Evolutionary conservation across 768 basidiomycete species (phyloP), one percentile per base, ranked within the genome.

Genomic region (Tylopilus subfusipes): DNA sequence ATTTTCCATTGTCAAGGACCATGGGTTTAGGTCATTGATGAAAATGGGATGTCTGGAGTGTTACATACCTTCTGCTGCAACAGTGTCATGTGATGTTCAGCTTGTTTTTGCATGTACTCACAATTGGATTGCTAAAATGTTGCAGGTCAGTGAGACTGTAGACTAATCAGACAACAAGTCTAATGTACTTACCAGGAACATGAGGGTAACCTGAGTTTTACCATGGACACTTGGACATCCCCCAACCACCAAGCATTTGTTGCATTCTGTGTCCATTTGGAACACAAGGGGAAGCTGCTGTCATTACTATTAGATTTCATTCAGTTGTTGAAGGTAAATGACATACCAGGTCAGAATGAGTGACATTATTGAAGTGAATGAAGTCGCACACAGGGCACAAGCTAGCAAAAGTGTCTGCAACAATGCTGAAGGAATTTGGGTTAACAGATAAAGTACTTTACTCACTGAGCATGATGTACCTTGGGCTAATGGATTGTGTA

Each of bases 391-490:
- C 29, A 22, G 52, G 45, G 18, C 10, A 2, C 6, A 19, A 30
- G 30, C 13, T 53, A 5, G 52, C 42, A 9, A 19, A 11, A 18
- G 42, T 8, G 0, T 68, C 68, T 42, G 45, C 54, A 19, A 24
- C 43, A 6, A 53, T 66, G 18, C 54, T 71, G n/a, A 24, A 57
- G 7, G 58, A 64, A 3, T 68, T 67, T 31, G 48, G 52, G 0
- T 63, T 75, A 24, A 29, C 56, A 12, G 45, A 60, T 14, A 57
- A 59, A 36, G 50, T 52, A 42, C 16, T 14, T 36, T 29, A 29
- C 27, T 29, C 27, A 9, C 27, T 29, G 27, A 42, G 44, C 19
- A 31, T 14, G 18, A 21, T 3, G 31, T 42, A 42, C 40, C 25
- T 27, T 25, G 24, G 9, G 27, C 27, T 43, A 6, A 43, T 9